Base-by-base conservation (phyloP, 208 protist genomes). In the Phytomonas francai region DNA sequence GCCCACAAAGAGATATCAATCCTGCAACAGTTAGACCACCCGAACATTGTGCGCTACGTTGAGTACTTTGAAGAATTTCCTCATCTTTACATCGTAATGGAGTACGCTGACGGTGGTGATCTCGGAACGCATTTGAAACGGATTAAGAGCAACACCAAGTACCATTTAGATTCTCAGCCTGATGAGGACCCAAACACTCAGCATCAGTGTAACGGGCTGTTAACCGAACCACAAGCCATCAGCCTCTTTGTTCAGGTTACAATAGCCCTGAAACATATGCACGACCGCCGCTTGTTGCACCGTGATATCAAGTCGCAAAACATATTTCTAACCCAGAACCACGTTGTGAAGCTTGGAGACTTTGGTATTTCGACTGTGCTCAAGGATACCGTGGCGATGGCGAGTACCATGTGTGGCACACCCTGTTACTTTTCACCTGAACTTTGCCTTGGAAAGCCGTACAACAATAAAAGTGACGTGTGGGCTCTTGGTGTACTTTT, bases 401-500 rank as follows among this genome's bases (percentile, higher is more conserved):
- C 92, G 25, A 84, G 85, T 51, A 98, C 96, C n/a, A 89, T 97
- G 79, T 96, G 97, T 34, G 97, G 97, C 12, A 98, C 97, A 30
- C 97, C 97, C 31, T 97, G 96, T 76, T 98, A 98, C 78, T 93
- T 98, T 70, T 96, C 87, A 0, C 97, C 95, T 27, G 94, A 98
- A 75, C 77, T 98, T 61, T 97, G 92, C 72, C 59, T 87, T 57
- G 92, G 91, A 36, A 80, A 90, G 64, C 85, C 92, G 45, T 98
- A 98, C 84, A 97, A 98, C 77, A 90, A 89, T 71, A 97, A 97
- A 72, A 88, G 86, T 54, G 95, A 98, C 70, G 77, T 97, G 22
- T 98, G 94, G 93, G 88, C 93, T 0, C 74, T 97, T 0, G 93
- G 93, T 5, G 86, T 94, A 39, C 77, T 97, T 14, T 77, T 97